phyloP scores from a whole-genome alignment of 352 stramenopile species.

The Albugo laibachii region DNA sequence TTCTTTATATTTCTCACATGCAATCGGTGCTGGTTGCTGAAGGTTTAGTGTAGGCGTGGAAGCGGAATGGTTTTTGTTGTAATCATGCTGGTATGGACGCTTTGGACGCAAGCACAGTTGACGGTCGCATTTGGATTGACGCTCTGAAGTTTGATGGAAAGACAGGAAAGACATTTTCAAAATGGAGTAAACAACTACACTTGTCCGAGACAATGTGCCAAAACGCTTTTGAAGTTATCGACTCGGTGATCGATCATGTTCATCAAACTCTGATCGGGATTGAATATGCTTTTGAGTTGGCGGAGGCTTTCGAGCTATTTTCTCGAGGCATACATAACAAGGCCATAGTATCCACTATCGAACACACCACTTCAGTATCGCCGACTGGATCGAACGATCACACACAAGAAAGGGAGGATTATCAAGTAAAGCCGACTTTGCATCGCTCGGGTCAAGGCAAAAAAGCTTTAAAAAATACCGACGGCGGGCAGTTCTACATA shows the following conservation, averaged over 20 bases:
- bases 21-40: background rate
- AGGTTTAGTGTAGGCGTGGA: conserved; percentile 35
- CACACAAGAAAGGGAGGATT: background rate
- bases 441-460: too few species aligned
- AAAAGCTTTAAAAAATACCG: too few species aligned
- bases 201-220: too few species aligned
- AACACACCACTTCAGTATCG: too few species aligned
- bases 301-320: conserved; percentile 47
- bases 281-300: conserved; percentile 50
- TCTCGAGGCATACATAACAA: conserved; percentile 20
- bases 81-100: conserved; percentile 42
- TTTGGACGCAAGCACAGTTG: too few species aligned
- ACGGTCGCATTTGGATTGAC: too few species aligned
- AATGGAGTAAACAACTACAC: too few species aligned
- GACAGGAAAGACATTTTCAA: too few species aligned
- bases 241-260: conserved; percentile 54
- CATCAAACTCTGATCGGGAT: conserved; percentile 41
- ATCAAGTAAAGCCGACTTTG: background rate
- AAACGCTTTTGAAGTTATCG: conserved; percentile 30
- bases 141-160: too few species aligned
- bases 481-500: conserved; percentile 20
- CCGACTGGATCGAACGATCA: too few species aligned
- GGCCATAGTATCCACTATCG: too few species aligned
- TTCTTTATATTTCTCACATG: conserved; percentile 4
- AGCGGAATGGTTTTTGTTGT: conserved; percentile 51